Base-by-base conservation (phyloP, 1,284 basidiomycete genomes). In the Sporisorium exsertum region DNA sequence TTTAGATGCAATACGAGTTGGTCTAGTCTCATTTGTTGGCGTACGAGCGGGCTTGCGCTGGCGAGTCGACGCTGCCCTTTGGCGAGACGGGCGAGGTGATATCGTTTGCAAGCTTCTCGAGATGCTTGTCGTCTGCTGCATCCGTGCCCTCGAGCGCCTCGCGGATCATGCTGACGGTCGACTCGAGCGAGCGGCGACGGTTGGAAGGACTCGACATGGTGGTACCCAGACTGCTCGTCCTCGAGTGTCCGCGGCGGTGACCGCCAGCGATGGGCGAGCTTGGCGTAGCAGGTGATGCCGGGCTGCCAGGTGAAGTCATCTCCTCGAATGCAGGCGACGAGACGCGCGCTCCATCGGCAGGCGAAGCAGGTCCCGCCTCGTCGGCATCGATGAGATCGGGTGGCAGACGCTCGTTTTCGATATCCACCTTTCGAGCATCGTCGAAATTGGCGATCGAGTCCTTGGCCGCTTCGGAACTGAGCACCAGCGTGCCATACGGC, bases 371-470 rank as follows among this genome's bases (percentile, higher is more conserved):
- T 86, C 92, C 91, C 72, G 91, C 89, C 18, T 91, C 92, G 67
- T 91, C 90, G 5, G 93, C 93, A 83, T 98, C 95, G 84, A 95
- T 93, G 26, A 99, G 90, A 29, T 98, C 95, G 1, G 96, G 96
- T 15, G 95, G 96, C 49, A 77, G 58, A 20, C 83, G 74, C 87
- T 99, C 96, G 87, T 99, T 98, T 88, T 99, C 96, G 81, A 99
- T 98, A 88, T 99, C 97, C 45, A 94, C 95, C 87, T 95, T 96
- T 77, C 96, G 94, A 24, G 96, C 96, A 85, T 98, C 95, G 56
- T 95, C 94, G 85, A 98, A 99, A 77, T 92, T 92, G 75, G 90
- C 91, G 81, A 99, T 98, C 22, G 93, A 92, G 73, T 97, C 94
- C 87, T 94, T 98, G 87, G 99, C 96, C 22, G 94, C 95, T 83